Evolutionary conservation across 1,139 yeast genomes (phyloP), one percentile per base, ranked within the genome.

Genomic region (Pneumocystis canis): DNA sequence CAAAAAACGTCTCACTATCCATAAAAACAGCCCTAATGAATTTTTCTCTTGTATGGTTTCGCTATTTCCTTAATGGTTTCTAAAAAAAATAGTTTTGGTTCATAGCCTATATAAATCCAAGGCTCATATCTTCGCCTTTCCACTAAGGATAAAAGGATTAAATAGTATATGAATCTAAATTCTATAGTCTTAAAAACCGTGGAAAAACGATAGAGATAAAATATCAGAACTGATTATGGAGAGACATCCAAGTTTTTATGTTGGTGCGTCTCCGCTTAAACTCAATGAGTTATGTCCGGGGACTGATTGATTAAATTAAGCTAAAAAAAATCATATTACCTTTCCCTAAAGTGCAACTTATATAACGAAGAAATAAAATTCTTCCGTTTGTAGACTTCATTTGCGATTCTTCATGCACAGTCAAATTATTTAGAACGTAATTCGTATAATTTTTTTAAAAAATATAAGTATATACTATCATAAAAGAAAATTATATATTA

Each of bases 331-430:
- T 25, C 20, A 25, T 25, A 47, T 25, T 47, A 47, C 54, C 54
- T 47, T 47, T 47, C 54, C 54, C 54, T 47, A 47, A 47, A 47
- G 54, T 25, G 25, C 5, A 28, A 47, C 11, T 25, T 25, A 20
- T 25, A 11, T 20, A 47, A 47, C 25, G 54, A 47, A 47, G 54
- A 47, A 47, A 4, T 47, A 25, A 47, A 25, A 47, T 47, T 47
- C 54, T 47, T 47, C 54, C 54, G 54, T 47, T 47, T 47, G 54
- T 47, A 47, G n/a, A 47, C 54, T 47, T 47, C 31, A 47, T 47
- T 47, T 47, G 54, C 54, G 54, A 47, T 47, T 47, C 54, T 47
- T 47, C 25, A 31, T 47, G 54, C 54, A 47, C 54, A 47, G 54
- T 25, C 30, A 28, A 47, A 20, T 25, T 35, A 35, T 35, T 47